Percentiles rank a stretch among this genome's conserved stretches.
Conservation (phyloP, 2,329 filamentous ascomycete species). For the Ampelomyces quisqualis region DNA sequence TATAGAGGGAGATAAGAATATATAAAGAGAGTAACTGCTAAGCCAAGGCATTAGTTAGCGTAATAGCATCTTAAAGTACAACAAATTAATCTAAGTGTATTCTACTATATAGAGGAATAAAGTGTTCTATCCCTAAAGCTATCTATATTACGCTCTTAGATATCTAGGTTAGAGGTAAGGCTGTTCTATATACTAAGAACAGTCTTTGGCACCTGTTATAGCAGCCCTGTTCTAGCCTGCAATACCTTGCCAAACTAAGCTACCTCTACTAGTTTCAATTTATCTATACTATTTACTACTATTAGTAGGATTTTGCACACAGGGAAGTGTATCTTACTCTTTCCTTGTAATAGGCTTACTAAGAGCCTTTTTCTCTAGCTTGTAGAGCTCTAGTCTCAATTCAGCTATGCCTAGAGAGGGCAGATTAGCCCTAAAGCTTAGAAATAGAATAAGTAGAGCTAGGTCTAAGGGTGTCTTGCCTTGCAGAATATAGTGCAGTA, state of each 20-base stretch:
- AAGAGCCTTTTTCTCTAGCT: conserved; percentile 5
- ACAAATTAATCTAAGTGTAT: not conserved
- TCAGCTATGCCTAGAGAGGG: conserved; percentile 3
- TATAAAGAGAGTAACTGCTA: not conserved
- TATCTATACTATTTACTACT: conserved; percentile 8
- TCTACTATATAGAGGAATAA: conserved; percentile 6
- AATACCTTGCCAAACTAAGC: conserved; percentile 7
- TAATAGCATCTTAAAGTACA: not conserved
- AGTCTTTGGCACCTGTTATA: conserved; percentile 3
- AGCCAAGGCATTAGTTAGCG: not conserved
- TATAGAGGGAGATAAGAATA: not conserved
- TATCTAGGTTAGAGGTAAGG: conserved; percentile 2
- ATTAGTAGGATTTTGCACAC: too few species aligned
- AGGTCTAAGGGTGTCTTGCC: conserved; percentile 1
- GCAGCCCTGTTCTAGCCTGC: conserved; percentile 8
- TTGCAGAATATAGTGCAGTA: conserved; percentile 6
- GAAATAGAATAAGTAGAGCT: conserved; percentile 9
- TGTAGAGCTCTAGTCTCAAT: conserved; percentile 4
- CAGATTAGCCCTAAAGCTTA: not conserved
- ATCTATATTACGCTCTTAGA: conserved; percentile 4
- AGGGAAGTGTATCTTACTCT: conserved; percentile 9
- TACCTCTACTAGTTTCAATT: conserved; percentile 2
- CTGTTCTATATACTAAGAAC: conserved; percentile 7
- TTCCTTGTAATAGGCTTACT: conserved; percentile 8
- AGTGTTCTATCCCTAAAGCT: conserved; percentile 7